Base-by-base conservation (phyloP, 495 filamentous ascomycete genomes). In the Polyplosphaeria fusca region DNA sequence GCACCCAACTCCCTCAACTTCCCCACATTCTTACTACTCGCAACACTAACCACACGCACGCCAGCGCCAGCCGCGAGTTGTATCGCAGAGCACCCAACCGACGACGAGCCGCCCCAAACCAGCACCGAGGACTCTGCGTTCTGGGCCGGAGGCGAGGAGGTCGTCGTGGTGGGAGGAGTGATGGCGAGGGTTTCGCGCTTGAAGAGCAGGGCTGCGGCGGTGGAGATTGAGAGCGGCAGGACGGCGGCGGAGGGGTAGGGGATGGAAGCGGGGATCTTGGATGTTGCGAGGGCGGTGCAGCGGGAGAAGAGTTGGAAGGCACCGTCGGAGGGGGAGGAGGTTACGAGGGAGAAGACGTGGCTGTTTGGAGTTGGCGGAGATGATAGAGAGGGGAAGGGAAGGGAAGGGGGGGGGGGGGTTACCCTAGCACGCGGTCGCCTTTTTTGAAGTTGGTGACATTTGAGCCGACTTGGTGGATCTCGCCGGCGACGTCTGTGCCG, bases 1-100 rank as follows among this genome's bases (percentile, higher is more conserved):
- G 84, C 85, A 4, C 85, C 83, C 0, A 85, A 72, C 1, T 48
- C 59, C 57, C 74, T 76, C 32, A 79, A 67, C 47, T 74, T 76
- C 0, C 74, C 74, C 32, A 79, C 75, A 64, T 87, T 86, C 58
- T 73, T 73, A 1, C 70, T 67, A 1, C 76, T 78, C 0, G 79
- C 71, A 0, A 81, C 84, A 0, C 77, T 70, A 43, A 85, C 67
- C 2, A 87, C 84, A 12, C 79, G 75, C 23, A 78, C 77, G 1
- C 85, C 85, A 0, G 84, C 74, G 0, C 79, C 77, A 0, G 70
- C 68, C 3, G 79, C 81, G 19, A 85, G 76, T 63, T 87, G 86
- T 50, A 86, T 83, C 0, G 79, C 80, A 49, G 76, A 77, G 64
- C 74, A 70, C 9, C 85, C 85, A 4, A 86, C 79, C 26, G 77